Percentiles rank a stretch among this genome's conserved stretches.
Conservation (phyloP, 179 eudicot species). For the Camellia oleifera region DNA sequence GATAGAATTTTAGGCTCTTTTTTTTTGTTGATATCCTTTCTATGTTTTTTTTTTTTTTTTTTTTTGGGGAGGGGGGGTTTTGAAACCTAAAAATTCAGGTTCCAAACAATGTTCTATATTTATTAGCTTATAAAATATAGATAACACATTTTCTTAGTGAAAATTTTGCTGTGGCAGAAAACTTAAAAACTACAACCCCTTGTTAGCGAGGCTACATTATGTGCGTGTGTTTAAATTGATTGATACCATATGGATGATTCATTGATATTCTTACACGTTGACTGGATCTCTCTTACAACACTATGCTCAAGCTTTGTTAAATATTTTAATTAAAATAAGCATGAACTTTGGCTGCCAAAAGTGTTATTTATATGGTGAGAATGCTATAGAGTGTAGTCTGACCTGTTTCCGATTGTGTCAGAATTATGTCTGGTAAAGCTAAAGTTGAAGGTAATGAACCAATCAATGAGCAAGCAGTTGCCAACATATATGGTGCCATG, state of each 20-base stretch:
- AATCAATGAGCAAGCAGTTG: slow-evolving; percentile 82
- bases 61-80: no score
- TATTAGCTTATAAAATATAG: not conserved
- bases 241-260: no score
- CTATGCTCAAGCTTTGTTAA: not conserved
- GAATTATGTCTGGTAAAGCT: slow-evolving; percentile 40
- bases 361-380: not conserved
- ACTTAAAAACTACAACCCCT: not conserved
- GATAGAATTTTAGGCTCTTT: no score
- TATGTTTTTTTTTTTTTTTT: not conserved
- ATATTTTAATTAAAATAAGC: not conserved
- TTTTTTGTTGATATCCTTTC: not conserved
- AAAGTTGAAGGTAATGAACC: slow-evolving; percentile 55
- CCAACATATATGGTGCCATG: slow-evolving; percentile 67
- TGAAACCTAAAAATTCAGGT: not conserved
- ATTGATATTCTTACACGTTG: no score
- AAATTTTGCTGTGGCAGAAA: not conserved
- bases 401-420: slow-evolving; percentile 13
- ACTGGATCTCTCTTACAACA: not conserved
- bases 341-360: not conserved
- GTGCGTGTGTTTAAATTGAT: no score
- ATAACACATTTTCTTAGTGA: not conserved
- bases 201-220: no score
- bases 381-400: not conserved
- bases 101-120: not conserved